Evolutionary conservation across 805 yeast genomes (phyloP).

Genomic region (Teunomyces kruisii): DNA sequence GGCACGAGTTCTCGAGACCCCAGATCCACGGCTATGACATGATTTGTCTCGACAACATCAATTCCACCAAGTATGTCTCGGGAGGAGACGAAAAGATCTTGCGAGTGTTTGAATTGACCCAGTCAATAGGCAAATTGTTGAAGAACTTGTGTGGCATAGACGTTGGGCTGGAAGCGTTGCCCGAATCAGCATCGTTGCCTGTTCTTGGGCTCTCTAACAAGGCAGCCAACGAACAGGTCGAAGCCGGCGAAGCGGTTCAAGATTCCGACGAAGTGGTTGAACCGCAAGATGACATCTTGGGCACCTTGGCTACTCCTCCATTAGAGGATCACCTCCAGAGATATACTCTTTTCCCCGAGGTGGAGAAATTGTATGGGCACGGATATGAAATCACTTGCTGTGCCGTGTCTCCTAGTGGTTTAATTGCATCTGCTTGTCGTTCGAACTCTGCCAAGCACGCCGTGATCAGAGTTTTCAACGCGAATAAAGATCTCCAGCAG

Average conservation of each 20-base stretch:
- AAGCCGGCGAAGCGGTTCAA: slow-evolving; percentile 39
- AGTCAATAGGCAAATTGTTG: slow-evolving; percentile 66
- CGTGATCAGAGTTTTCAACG: slow-evolving; percentile 72
- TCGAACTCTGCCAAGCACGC: slow-evolving; percentile 86
- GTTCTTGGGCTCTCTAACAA: slow-evolving; percentile 92
- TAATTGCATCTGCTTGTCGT: slow-evolving; percentile 88
- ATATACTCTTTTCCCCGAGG: slow-evolving; percentile 91
- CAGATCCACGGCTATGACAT: slow-evolving; percentile 98
- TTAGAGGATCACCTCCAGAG: slow-evolving; percentile 89
- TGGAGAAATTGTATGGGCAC: slow-evolving; percentile 94
- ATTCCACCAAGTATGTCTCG: slow-evolving; percentile 68
- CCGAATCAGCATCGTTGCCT: slow-evolving; percentile 87
- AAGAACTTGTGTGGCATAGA: slow-evolving; percentile 50
- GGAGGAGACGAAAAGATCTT: slow-evolving; percentile 96
- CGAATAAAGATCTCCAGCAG: slow-evolving; percentile 55
- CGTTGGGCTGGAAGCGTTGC: slow-evolving; percentile 38
- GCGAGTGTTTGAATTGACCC: slow-evolving; percentile 86
- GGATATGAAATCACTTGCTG: slow-evolving; percentile 90
- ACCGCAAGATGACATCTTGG: slow-evolving; percentile 45
- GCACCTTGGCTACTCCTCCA: slow-evolving; percentile 60
- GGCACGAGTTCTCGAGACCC: slow-evolving; percentile 95
- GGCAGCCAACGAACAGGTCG: slow-evolving; percentile 57
- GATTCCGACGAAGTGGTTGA: slow-evolving; percentile 40
- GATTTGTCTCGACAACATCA: slow-evolving; percentile 70
- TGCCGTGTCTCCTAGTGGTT: slow-evolving; percentile 64